phyloP scores from a whole-genome alignment of 768 basidiomycete species.

The Russula earlei region DNA sequence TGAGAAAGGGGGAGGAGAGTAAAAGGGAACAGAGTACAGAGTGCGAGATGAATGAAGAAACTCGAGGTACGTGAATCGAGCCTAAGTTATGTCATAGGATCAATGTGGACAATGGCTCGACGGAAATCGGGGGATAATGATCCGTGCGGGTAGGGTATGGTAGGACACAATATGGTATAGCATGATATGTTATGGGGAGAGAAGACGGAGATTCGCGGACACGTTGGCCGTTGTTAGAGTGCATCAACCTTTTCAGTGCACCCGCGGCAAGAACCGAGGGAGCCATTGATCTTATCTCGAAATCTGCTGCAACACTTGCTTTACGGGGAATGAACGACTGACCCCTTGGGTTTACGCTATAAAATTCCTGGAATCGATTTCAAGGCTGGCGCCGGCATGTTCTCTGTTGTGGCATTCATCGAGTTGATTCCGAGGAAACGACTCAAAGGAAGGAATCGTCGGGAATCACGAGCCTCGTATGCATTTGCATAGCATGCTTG shows the following conservation, averaged over 20 bases:
- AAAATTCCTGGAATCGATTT: conserved; percentile 19
- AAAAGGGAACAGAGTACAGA: not conserved
- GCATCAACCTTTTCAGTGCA: not conserved
- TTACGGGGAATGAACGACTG: conserved; percentile 12
- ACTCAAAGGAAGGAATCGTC: conserved; percentile 3
- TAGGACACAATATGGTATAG: conserved; percentile 12
- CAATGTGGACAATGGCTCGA: conserved; percentile 8
- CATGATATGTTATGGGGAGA: conserved; percentile 8
- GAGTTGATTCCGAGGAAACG: conserved; percentile 17
- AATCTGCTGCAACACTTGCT: conserved; percentile 3
- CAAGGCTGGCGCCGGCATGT: conserved; percentile 18
- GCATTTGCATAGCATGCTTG: not conserved
- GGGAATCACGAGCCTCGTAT: conserved; percentile 15
- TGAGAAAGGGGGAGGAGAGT: not conserved
- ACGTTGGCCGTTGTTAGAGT: conserved; percentile 16
- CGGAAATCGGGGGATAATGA: conserved; percentile 17
- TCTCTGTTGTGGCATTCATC: conserved; percentile 16
- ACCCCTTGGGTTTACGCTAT: conserved; percentile 18
- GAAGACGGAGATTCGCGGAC: conserved; percentile 17
- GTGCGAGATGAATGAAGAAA: conserved; percentile 14
- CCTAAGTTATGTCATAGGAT: conserved; percentile 19
- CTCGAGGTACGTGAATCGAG: conserved; percentile 17
- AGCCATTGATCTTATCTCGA: conserved; percentile 13
- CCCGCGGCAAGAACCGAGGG: conserved; percentile 9
- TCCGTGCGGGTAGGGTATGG: conserved; percentile 15